Conservation (phyloP, 2,329 filamentous ascomycete species). For the Ceratocystis eucalypticola region DNA sequence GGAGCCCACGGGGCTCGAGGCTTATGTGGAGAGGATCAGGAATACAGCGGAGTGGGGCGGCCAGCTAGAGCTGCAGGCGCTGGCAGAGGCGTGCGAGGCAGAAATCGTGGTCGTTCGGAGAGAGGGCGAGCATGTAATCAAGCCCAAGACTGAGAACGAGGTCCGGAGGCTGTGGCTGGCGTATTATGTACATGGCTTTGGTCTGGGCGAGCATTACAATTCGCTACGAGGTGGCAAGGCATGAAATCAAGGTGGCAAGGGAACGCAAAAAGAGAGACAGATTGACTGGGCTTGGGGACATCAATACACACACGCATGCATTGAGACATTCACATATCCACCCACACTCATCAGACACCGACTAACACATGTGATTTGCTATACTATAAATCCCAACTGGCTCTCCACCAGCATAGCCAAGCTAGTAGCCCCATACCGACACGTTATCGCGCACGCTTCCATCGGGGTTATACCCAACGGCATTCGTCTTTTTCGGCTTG, state of each 20-base stretch:
- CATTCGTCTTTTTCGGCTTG: conserved; percentile 38
- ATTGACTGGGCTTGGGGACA: background rate
- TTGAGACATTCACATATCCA: background rate
- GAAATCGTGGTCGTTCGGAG: conserved; percentile 79
- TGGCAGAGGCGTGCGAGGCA: conserved; percentile 67
- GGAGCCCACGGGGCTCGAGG: conserved; percentile 36
- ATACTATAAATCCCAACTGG: no score
- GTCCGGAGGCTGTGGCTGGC: conserved; percentile 66
- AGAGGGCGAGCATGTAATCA: conserved; percentile 64
- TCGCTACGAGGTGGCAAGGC: conserved; percentile 42
- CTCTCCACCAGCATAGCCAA: background rate
- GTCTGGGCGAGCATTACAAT: conserved; percentile 94
- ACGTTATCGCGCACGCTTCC: conserved; percentile 39
- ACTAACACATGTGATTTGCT: no score
- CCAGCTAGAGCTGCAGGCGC: conserved; percentile 73
- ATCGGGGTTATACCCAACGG: conserved; percentile 32
- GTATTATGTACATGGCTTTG: conserved; percentile 89
- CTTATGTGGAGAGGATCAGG: conserved; percentile 62
- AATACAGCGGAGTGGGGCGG: conserved; percentile 95
- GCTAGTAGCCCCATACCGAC: conserved; percentile 36
- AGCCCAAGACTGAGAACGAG: conserved; percentile 34
- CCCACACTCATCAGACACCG: background rate
- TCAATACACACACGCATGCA: background rate
- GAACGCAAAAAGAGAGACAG: background rate
- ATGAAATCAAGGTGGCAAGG: background rate